These are phyloP conservation scores for Cladosporium sp. DNA, from an alignment of 2,329 filamentous ascomycete species.

Conservation along the genomic window DNA sequence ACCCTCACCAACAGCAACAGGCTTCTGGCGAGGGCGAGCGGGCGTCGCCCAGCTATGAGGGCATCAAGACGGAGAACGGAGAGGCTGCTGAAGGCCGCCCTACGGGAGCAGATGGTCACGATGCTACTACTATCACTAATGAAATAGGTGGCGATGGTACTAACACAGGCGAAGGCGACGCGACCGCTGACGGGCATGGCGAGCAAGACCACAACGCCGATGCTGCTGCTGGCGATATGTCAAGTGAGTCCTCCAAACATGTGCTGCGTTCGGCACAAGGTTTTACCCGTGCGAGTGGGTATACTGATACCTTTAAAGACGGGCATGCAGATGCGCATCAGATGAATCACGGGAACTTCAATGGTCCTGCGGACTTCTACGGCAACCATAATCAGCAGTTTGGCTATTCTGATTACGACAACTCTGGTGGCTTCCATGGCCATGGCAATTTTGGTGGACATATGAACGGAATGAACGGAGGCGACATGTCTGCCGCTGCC, in stretches of 20 bases:
- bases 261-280: neutral
- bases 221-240: neutral
- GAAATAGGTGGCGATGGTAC: constrained; percentile 34
- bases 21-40: constrained; percentile 21
- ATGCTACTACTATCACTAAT: constrained; percentile 30
- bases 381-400: constrained; percentile 13
- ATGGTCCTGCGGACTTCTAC: constrained; percentile 6
- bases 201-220: constrained; percentile 22
- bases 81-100: constrained; percentile 19
- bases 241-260: neutral
- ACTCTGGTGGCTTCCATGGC: constrained; percentile 46
- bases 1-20: constrained; percentile 24
- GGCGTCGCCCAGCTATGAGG: constrained; percentile 34
- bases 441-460: constrained; percentile 49
- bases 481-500: constrained; percentile 21
- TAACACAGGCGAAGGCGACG: constrained; percentile 24
- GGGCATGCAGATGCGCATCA: neutral
- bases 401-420: constrained; percentile 9
- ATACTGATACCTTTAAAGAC: constrained; percentile 3
- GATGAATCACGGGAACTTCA: constrained; percentile 6
- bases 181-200: constrained; percentile 11
- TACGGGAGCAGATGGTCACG: constrained; percentile 25
- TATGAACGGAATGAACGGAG: constrained; percentile 7
- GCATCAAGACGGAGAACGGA: constrained; percentile 26
- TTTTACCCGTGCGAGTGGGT: neutral